These are phyloP conservation scores for Diaporthe amygdali DNA, from an alignment of 2,329 filamentous ascomycete species.

Conservation along the genomic window DNA sequence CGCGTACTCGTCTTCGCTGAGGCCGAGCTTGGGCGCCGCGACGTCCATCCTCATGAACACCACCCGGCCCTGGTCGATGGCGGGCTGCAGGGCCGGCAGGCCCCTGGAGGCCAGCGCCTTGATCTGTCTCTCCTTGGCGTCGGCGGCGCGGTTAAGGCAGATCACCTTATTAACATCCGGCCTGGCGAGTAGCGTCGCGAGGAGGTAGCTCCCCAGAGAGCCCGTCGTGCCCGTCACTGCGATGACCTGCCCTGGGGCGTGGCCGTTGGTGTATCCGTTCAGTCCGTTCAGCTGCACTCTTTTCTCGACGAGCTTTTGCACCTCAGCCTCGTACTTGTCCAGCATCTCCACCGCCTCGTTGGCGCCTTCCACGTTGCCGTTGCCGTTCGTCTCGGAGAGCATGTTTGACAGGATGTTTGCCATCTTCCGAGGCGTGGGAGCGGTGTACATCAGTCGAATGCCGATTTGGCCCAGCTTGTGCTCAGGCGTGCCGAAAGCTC, in stretches of 20 bases:
- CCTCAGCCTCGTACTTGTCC: conserved; percentile 28
- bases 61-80: conserved; percentile 11
- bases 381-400: neutral
- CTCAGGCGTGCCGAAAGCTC: neutral
- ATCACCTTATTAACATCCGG: conserved; percentile 20
- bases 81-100: conserved; percentile 1
- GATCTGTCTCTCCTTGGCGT: conserved; percentile 10
- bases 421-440: neutral
- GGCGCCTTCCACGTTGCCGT: neutral
- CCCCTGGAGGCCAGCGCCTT: conserved; percentile 9
- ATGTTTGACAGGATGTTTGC: neutral
- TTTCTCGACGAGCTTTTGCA: conserved; percentile 40
- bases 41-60: conserved; percentile 35
- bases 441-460: conserved; percentile 7
- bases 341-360: conserved; percentile 3
- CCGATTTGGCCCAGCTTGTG: conserved; percentile 5
- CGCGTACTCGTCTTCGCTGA: conserved; percentile 36
- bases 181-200: conserved; percentile 17
- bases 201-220: conserved; percentile 20
- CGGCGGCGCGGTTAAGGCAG: conserved; percentile 21
- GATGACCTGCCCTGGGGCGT: conserved; percentile 5
- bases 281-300: neutral
- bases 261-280: neutral
- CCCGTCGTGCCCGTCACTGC: conserved; percentile 22
- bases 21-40: conserved; percentile 42